These are phyloP conservation scores for Paulownia fortunei DNA, from an alignment of 257 asterid species.

Conservation along the genomic window DNA sequence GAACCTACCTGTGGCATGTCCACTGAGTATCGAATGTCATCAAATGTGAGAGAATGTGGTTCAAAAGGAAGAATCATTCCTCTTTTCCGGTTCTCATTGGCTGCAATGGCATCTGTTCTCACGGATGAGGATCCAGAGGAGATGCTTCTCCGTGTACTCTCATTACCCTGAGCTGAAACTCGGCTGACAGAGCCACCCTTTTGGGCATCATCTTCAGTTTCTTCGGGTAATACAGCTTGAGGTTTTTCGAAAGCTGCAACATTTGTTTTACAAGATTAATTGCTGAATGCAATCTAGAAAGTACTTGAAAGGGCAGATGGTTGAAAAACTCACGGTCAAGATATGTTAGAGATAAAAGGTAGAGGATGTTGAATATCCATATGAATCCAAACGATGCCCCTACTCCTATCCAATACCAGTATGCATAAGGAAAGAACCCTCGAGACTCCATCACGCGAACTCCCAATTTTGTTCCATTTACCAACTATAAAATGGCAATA, in stretches of 20 bases:
- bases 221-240: constrained; percentile 58
- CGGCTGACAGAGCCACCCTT: constrained; percentile 15
- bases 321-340: constrained; percentile 53
- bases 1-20: constrained; percentile 82
- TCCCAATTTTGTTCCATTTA: constrained; percentile 56
- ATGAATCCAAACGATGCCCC: constrained; percentile 54
- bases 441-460: constrained; percentile 37
- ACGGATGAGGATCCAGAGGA: constrained; percentile 32
- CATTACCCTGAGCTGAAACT: constrained; percentile 15
- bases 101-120: constrained; percentile 42
- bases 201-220: constrained; percentile 24
- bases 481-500: constrained; percentile 35
- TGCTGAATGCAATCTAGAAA: background rate
- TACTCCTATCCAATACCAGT: constrained; percentile 76
- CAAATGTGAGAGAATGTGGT: constrained; percentile 84
- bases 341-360: constrained; percentile 42
- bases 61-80: constrained; percentile 96
- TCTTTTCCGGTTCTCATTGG: constrained; percentile 37
- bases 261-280: background rate
- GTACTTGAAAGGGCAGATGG: background rate
- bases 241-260: constrained; percentile 64
- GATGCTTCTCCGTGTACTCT: constrained; percentile 28
- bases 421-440: constrained; percentile 59
- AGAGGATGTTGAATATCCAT: constrained; percentile 46
- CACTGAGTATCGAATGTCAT: constrained; percentile 71